Evolutionary conservation across 176 grass and related monocot species (phyloP).

Genomic region (Rhipidocladum racemiflorum): DNA sequence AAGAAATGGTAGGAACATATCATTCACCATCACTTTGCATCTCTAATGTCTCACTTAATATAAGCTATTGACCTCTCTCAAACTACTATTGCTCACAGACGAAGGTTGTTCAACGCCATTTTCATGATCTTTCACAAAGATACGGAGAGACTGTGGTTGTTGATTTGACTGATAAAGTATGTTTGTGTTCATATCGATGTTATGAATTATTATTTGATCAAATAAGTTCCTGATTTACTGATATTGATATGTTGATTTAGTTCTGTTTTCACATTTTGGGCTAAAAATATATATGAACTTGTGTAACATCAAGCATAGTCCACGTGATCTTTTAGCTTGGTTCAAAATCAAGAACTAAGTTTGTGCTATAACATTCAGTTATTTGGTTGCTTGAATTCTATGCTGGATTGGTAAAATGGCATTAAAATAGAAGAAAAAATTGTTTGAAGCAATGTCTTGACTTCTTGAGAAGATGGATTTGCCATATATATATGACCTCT

Average conservation of each 20-base stretch:
- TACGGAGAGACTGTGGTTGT: slow-evolving; percentile 68
- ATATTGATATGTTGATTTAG: slow-evolving; percentile 13
- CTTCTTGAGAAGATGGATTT: slow-evolving; percentile 9
- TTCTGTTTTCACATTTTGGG: background rate
- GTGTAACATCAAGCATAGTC: background rate
- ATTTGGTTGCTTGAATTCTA: slow-evolving; percentile 26
- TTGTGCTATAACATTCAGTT: background rate
- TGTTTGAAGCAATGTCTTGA: background rate
- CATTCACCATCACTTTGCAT: background rate
- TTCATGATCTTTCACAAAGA: slow-evolving; percentile 86
- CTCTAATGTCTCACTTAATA: slow-evolving; percentile 8
- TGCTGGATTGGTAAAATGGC: slow-evolving; percentile 15
- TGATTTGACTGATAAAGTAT: slow-evolving; percentile 96
- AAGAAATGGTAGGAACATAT: slow-evolving; percentile 61
- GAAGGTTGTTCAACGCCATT: slow-evolving; percentile 78
- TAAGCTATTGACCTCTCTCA: slow-evolving; percentile 32
- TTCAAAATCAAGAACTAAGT: slow-evolving; percentile 13
- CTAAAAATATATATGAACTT: slow-evolving; percentile 10
- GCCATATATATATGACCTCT: background rate
- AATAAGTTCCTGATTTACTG: background rate
- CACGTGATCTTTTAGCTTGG: background rate
- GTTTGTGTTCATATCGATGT: slow-evolving; percentile 29
- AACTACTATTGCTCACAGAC: slow-evolving; percentile 47
- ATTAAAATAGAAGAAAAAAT: background rate
- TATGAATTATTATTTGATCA: background rate